These are phyloP conservation scores for Monosporascus sp. DNA, from an alignment of 2,329 filamentous ascomycete genomes.

Conservation along the genomic window DNA sequence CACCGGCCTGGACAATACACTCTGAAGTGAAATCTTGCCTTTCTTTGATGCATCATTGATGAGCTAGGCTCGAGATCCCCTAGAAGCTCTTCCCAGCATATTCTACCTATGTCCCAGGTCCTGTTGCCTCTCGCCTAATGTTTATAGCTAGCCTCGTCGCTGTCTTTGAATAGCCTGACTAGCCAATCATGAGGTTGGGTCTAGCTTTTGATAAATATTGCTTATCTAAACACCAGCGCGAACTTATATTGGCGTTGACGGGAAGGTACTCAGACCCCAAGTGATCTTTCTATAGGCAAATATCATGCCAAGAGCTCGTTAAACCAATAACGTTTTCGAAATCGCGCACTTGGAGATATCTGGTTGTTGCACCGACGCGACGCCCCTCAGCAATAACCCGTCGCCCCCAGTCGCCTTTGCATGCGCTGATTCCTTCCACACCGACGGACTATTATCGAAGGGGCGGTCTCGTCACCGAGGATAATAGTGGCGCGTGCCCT, in stretches of 20 bases:
- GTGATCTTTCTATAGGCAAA: background rate
- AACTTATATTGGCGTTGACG: background rate
- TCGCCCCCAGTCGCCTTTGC: background rate
- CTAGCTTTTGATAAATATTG: background rate
- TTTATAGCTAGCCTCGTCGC: too few relatives aligned
- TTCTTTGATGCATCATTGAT: too few relatives aligned
- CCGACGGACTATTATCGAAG: too few relatives aligned
- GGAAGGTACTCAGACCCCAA: background rate
- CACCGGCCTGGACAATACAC: too few relatives aligned
- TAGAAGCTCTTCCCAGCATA: too few relatives aligned
- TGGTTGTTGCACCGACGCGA: background rate
- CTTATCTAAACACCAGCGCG: background rate
- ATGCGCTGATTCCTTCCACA: background rate
- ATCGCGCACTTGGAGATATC: background rate
- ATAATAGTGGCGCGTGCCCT: background rate
- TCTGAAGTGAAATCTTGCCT: too few relatives aligned
- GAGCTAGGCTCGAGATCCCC: too few relatives aligned
- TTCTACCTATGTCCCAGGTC: too few relatives aligned
- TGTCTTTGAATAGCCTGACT: too few relatives aligned
- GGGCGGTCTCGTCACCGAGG: too few relatives aligned
- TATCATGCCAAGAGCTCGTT: background rate
- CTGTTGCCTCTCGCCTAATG: too few relatives aligned
- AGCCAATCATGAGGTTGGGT: background rate
- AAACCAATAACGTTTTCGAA: background rate
- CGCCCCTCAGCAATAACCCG: background rate